Base-by-base conservation (phyloP, 805 yeast species). In the Metschnikowia kunwiensis region DNA sequence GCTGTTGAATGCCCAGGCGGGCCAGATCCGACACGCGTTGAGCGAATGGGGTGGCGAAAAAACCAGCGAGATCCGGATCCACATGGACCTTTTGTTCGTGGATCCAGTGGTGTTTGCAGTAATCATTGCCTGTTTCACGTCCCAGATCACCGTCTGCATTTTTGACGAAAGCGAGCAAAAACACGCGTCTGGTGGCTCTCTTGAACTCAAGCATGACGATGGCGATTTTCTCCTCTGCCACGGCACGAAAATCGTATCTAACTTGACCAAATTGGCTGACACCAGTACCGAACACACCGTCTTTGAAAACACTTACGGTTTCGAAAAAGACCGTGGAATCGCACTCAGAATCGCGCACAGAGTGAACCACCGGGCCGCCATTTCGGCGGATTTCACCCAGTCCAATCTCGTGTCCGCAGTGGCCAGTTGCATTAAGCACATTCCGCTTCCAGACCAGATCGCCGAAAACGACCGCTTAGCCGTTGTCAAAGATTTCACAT, bases 321-420 rank as follows among this genome's bases (percentile, higher is more conserved):
- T 46, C 24, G 55, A 42, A 11, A 63, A 63, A 37, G 72, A 67
- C 44, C 57, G 56, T 28, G 72, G 72, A 2, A 56, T 62, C 5
- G 63, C 68, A 2, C 30, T 67, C 10, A 50, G 47, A 24, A 34
- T 63, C 5, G 48, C 58, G 5, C 36, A 45, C 5, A 48, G 50
- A 23, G 33, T 44, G 11, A 46, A 46, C 24, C 40, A 42, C 24
- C 42, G 35, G 24, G 48, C 51, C 10, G 5, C 38, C n/a, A 40
- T 51, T 1, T 35, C 50, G 21, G 42, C 50, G 4, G 50, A 42
- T 9, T 77, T 71, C 47, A 69, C 77, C 4, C 81, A 77, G 38
- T 60, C 70, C 39, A 74, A 75, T 43, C 53, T 78, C 26, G 72
- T 77, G 4, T 71, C 80, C 43, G 65, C 78, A 5, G 58, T 73